Conservation (phyloP, 169 alveolate genomes). For the Eimeria tenella region DNA sequence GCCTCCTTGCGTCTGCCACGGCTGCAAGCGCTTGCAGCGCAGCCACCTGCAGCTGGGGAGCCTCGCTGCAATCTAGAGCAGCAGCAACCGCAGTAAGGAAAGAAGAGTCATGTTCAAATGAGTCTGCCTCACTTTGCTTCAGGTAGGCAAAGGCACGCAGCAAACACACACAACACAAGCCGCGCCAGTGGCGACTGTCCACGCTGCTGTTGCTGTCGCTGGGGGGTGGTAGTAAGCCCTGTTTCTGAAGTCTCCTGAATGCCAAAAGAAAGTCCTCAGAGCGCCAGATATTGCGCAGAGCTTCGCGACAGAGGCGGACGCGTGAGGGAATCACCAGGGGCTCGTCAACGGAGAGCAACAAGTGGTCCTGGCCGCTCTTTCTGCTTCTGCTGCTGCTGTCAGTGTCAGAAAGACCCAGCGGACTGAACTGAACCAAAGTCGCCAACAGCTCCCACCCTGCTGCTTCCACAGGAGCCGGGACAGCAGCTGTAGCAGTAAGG, state of each 20-base stretch:
- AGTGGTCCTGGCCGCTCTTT: not conserved
- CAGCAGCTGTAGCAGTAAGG: not conserved
- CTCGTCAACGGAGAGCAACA: not conserved
- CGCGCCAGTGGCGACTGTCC: conserved; percentile 52
- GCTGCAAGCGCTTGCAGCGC: conserved; percentile 61
- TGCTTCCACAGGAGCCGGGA: conserved; percentile 56
- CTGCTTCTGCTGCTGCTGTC: not conserved
- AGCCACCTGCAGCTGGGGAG: conserved; percentile 26
- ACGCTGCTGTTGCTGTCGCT: conserved; percentile 1
- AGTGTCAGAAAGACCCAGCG: not conserved
- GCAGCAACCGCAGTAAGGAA: conserved; percentile 41
- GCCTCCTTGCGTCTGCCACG: conserved; percentile 64
- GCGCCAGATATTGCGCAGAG: not conserved
- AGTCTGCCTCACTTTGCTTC: conserved; percentile 19
- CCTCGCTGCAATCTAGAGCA: conserved; percentile 20
- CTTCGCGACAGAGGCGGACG: conserved; percentile 13
- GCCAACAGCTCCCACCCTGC: conserved; percentile 72
- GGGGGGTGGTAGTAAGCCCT: conserved; percentile 45
- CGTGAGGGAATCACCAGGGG: conserved; percentile 1
- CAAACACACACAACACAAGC: not conserved
- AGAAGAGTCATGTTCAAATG: conserved; percentile 54
- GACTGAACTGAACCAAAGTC: conserved; percentile 50
- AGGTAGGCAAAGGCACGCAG: conserved; percentile 37
- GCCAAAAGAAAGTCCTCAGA: conserved; percentile 5
- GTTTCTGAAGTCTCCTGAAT: not conserved